Evolutionary conservation across 2,329 filamentous ascomycete species (phyloP).

Genomic region (Colletotrichum abscissum): DNA sequence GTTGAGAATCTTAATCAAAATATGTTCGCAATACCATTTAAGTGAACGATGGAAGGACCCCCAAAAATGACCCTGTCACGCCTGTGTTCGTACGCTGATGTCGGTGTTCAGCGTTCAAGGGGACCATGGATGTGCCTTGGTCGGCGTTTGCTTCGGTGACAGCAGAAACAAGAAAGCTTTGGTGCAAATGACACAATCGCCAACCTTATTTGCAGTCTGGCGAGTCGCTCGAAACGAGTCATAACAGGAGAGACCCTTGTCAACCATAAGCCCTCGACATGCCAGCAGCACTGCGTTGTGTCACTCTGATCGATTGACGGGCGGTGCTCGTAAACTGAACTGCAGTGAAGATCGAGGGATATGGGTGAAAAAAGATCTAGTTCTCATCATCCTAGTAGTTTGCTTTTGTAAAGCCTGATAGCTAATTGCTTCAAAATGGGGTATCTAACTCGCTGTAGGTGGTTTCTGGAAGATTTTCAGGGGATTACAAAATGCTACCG

Average conservation of each 20-base stretch:
- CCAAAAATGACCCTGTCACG: background rate
- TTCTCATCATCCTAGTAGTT: background rate
- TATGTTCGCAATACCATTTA: no score
- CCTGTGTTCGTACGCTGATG: background rate
- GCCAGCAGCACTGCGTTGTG: no score
- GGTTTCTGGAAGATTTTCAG: background rate
- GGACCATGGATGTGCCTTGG: background rate
- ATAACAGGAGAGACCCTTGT: background rate
- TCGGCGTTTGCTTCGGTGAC: background rate
- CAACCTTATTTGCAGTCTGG: background rate
- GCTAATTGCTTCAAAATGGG: background rate
- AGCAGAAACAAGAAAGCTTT: background rate
- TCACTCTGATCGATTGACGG: no score
- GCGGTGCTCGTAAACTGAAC: no score
- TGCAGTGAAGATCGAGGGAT: no score
- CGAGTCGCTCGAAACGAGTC: background rate
- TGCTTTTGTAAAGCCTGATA: background rate
- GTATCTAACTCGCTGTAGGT: background rate
- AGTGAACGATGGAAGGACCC: no score
- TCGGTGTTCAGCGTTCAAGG: no score
- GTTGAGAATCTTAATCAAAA: no score
- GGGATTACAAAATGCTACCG: background rate
- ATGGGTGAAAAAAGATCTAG: no score
- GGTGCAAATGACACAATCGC: background rate
- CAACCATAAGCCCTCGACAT: background rate